phyloP scores from a whole-genome alignment of 306 rosid species.

The Pyrus communis region DNA sequence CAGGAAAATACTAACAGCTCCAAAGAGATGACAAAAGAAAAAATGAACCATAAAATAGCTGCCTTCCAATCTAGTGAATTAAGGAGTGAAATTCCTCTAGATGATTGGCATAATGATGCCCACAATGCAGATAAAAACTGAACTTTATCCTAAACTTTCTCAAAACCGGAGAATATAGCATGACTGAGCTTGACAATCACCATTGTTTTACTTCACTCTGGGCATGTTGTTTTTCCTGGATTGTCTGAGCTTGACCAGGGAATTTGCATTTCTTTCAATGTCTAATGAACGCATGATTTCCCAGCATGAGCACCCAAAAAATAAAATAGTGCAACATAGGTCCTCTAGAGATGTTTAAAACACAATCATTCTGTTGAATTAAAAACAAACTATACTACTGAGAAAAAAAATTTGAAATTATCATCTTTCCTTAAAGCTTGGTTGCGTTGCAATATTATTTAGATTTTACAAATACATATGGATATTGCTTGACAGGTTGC shows the following conservation, averaged over 20 bases:
- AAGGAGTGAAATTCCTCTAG: not conserved
- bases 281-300: not conserved
- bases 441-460: not conserved
- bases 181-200: not conserved
- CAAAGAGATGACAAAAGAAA: not conserved
- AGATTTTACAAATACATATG: conserved; percentile 3
- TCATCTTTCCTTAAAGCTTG: not conserved
- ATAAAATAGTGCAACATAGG: not conserved
- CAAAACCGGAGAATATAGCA: not conserved
- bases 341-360: not conserved
- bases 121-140: not conserved
- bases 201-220: not conserved
- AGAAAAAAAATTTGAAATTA: not conserved
- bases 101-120: not conserved
- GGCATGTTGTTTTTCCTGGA: not conserved
- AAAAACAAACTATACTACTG: not conserved
- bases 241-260: not conserved
- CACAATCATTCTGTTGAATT: not conserved
- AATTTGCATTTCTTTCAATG: not conserved
- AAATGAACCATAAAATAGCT: not conserved
- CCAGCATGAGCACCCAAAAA: not conserved
- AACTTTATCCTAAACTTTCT: not conserved
- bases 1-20: not conserved
- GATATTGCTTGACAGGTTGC: conserved; percentile 52
- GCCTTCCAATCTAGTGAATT: not conserved